Percentiles rank a stretch among this genome's conserved stretches.
phyloP scores from a whole-genome alignment of 768 basidiomycete species.

The Epithele typhae region DNA sequence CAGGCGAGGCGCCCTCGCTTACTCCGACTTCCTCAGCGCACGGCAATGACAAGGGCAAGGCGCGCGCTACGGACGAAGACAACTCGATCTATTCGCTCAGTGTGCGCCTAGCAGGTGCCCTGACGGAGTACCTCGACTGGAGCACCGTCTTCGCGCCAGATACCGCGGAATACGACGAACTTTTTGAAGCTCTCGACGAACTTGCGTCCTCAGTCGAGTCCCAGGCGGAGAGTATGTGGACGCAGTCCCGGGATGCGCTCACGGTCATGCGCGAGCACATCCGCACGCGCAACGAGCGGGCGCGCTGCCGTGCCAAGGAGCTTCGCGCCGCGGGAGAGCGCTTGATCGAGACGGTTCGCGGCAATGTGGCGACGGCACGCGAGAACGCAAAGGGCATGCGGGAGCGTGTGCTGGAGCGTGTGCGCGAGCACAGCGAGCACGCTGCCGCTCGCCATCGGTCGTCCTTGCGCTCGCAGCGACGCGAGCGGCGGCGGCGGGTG shows the following conservation, averaged over 20 bases:
- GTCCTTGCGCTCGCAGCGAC: slow-evolving; percentile 1
- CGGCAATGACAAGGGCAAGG: slow-evolving; percentile 20
- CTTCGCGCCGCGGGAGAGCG: slow-evolving; percentile 26
- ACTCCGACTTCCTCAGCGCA: too few relatives aligned
- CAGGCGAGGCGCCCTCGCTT: slow-evolving; percentile 5
- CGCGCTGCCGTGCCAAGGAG: slow-evolving; percentile 24
- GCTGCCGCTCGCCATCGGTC: too few relatives aligned
- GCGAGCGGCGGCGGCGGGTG: slow-evolving; percentile 6
- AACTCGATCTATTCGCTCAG: slow-evolving; percentile 20
- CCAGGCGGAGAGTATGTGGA: slow-evolving; percentile 15
- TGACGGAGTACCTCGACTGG: slow-evolving; percentile 22
- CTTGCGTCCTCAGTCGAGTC: slow-evolving; percentile 19
- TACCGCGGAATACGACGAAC: slow-evolving; percentile 20
- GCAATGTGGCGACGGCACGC: slow-evolving; percentile 21
- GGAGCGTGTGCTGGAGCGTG: slow-evolving; percentile 13
- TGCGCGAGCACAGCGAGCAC: too few relatives aligned
- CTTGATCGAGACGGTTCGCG: slow-evolving; percentile 22
- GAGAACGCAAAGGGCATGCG: slow-evolving; percentile 24
- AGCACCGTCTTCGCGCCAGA: slow-evolving; percentile 10
- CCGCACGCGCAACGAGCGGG: slow-evolving; percentile 24
- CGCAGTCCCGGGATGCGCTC: slow-evolving; percentile 15
- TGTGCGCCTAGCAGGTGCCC: slow-evolving; percentile 20
- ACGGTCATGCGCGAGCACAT: slow-evolving; percentile 18
- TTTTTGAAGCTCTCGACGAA: slow-evolving; percentile 25
- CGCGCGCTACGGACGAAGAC: slow-evolving; percentile 9